Percentiles rank a stretch among this genome's conserved stretches.
Conservation (phyloP, 805 yeast genomes). For the Komagataella mondaviorum region DNA sequence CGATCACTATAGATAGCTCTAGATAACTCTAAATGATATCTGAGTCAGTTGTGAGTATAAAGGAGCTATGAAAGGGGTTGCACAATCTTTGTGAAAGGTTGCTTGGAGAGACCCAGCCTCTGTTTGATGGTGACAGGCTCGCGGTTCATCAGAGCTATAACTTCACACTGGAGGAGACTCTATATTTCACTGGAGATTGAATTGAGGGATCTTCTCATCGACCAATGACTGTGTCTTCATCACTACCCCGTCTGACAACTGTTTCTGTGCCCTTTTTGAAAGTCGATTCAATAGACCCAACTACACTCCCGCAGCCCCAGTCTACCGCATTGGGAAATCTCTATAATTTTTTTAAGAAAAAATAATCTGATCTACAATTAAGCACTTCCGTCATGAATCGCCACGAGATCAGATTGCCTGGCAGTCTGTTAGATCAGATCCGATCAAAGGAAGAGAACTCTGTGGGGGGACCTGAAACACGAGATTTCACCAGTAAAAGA, state of each 20-base stretch:
- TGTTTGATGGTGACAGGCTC: neutral
- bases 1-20: neutral
- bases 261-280: no score
- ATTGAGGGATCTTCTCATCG: no score
- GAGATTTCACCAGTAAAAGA: constrained; percentile 13
- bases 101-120: neutral
- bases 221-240: no score
- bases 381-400: constrained; percentile 2
- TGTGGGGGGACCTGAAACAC: constrained; percentile 18
- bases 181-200: neutral
- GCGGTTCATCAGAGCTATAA: neutral
- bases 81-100: neutral
- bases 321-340: neutral
- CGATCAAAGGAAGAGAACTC: constrained; percentile 19
- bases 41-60: no score
- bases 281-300: neutral
- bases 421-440: constrained; percentile 26
- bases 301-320: neutral
- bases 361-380: neutral
- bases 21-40: no score
- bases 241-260: no score
- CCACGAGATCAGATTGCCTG: constrained; percentile 27
- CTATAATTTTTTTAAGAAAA: neutral
- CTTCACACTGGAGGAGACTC: neutral
- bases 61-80: no score